phyloP scores from a whole-genome alignment of 2,329 filamentous ascomycete genomes.

The Colletotrichum sp. region DNA sequence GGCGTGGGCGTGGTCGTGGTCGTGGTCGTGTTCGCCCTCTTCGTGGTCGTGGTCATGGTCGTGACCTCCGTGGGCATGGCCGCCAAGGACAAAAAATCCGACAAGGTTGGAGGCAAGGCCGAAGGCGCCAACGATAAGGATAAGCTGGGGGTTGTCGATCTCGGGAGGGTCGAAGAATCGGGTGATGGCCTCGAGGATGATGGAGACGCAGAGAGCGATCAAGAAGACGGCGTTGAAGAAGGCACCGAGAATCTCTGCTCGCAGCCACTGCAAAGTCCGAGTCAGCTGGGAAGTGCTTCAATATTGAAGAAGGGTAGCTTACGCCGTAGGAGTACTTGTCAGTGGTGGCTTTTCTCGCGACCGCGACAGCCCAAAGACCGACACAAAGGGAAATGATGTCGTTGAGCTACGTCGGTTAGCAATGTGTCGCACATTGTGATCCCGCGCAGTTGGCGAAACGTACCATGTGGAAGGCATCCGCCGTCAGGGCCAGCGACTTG shows the following conservation, averaged over 20 bases:
- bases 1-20: slow-evolving; percentile 33
- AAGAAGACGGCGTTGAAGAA: slow-evolving; percentile 98
- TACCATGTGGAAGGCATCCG: slow-evolving; percentile 98
- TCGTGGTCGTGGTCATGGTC: slow-evolving; percentile 57
- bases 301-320: slow-evolving; percentile 38
- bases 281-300: background rate
- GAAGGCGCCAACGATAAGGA: slow-evolving; percentile 86
- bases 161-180: slow-evolving; percentile 90
- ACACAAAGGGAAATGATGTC: slow-evolving; percentile 95
- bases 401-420: slow-evolving; percentile 69
- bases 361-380: slow-evolving; percentile 92
- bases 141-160: slow-evolving; percentile 83
- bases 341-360: slow-evolving; percentile 82
- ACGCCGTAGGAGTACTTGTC: slow-evolving; percentile 96
- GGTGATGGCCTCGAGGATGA: slow-evolving; percentile 92
- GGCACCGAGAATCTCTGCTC: slow-evolving; percentile 94
- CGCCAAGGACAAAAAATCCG: slow-evolving; percentile 89
- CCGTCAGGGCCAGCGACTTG: slow-evolving; percentile 89
- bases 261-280: slow-evolving; percentile 75
- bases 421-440: slow-evolving; percentile 18
- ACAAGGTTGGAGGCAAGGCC: slow-evolving; percentile 88
- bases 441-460: slow-evolving; percentile 28
- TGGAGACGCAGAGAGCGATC: slow-evolving; percentile 93
- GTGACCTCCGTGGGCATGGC: slow-evolving; percentile 77
- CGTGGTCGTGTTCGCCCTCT: slow-evolving; percentile 39